phyloP scores from a whole-genome alignment of 257 asterid genomes.

The Lycium barbarum region DNA sequence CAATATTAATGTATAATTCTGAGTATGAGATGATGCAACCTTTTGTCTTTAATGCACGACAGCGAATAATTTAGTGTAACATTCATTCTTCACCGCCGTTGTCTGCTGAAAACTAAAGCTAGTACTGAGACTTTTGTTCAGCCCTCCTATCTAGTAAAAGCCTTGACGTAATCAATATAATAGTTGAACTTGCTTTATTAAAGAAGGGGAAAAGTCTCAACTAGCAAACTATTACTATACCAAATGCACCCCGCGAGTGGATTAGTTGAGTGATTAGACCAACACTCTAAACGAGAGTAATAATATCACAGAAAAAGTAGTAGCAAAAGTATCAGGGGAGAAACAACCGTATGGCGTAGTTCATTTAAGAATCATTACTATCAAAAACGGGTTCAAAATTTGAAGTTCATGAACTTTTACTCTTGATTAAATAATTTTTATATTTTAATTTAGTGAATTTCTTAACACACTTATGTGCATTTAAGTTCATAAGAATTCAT shows the following conservation, averaged over 20 bases:
- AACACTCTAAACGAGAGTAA: background rate
- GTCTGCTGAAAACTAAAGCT: background rate
- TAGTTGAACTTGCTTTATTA: background rate
- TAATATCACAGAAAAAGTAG: background rate
- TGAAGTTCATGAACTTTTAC: background rate
- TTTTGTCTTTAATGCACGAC: no score
- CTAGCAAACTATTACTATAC: background rate
- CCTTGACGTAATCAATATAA: background rate
- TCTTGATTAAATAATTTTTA: background rate
- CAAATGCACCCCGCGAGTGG: background rate
- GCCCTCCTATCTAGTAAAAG: background rate
- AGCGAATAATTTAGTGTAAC: background rate
- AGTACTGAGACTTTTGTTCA: background rate
- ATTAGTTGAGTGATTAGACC: background rate
- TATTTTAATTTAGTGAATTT: background rate
- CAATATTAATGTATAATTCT: background rate
- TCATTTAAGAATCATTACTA: background rate
- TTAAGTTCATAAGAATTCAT: background rate
- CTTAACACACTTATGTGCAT: background rate
- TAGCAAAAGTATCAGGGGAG: background rate
- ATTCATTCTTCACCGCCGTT: background rate
- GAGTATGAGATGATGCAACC: background rate
- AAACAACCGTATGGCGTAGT: background rate
- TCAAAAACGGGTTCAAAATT: background rate
- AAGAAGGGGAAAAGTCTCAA: background rate